A percentile compares a stretch with the other conserved stretches of the same genome.
phyloP scores from a whole-genome alignment of 208 protist genomes.

The Leishmania major region DNA sequence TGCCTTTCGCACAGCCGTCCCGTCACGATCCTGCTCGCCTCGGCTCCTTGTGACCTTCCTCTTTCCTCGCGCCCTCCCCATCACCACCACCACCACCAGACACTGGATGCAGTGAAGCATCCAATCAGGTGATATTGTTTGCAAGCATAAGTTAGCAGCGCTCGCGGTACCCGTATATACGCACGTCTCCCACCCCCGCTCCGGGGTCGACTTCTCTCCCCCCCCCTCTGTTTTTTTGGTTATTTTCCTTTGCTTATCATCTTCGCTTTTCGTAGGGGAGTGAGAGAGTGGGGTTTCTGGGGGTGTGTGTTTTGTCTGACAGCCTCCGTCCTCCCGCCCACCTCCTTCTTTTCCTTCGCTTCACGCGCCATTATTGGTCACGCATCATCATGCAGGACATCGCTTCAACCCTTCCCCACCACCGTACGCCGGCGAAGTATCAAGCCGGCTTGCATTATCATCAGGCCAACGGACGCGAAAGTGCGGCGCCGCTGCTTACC shows the following conservation, averaged over 20 bases:
- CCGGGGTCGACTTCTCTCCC: too few relatives aligned
- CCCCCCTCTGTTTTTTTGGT: background rate
- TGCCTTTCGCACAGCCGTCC: too few relatives aligned
- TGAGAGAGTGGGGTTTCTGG: background rate
- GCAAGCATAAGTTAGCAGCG: too few relatives aligned
- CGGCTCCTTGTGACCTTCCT: background rate
- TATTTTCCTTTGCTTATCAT: background rate
- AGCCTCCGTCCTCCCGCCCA: background rate
- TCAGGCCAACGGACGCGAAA: background rate
- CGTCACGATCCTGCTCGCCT: too few relatives aligned
- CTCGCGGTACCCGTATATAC: too few relatives aligned
- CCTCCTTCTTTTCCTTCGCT: background rate
- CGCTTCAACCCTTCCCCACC: background rate
- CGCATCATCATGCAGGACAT: background rate
- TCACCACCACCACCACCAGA: background rate
- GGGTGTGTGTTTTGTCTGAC: background rate
- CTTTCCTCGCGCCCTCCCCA: background rate
- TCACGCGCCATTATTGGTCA: background rate
- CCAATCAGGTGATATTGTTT: background rate
- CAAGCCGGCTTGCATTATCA: slow-evolving; percentile 1
- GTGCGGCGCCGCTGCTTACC: background rate
- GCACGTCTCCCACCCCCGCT: too few relatives aligned
- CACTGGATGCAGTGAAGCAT: background rate
- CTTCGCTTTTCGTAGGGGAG: background rate
- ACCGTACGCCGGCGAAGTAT: background rate